These are phyloP conservation scores for Penicillium sp. DNA, from an alignment of 2,329 filamentous ascomycete genomes.

Conservation along the genomic window DNA sequence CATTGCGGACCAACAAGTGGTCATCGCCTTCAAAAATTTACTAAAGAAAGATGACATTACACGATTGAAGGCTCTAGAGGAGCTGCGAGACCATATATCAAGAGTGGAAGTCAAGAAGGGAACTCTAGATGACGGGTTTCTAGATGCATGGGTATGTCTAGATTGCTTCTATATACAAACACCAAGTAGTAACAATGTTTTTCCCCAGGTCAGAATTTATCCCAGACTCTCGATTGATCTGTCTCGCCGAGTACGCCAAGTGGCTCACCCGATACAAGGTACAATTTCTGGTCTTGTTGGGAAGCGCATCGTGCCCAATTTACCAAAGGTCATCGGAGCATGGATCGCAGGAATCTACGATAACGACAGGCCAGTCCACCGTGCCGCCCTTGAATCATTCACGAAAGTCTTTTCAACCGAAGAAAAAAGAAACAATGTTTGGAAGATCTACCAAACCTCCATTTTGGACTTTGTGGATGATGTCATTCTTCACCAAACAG, in stretches of 20 bases:
- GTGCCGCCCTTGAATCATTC: constrained; percentile 69
- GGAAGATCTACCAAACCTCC: constrained; percentile 68
- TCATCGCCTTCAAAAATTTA: constrained; percentile 86
- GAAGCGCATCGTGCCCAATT: constrained; percentile 71
- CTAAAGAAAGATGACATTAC: constrained; percentile 89
- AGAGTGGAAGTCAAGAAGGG: constrained; percentile 46
- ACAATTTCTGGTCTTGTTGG: constrained; percentile 52
- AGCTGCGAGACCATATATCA: constrained; percentile 61
- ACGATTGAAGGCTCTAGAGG: constrained; percentile 81
- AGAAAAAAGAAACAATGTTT: constrained; percentile 68
- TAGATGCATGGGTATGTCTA: constrained; percentile 73
- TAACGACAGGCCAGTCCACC: constrained; percentile 65
- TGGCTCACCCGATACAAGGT: constrained; percentile 68
- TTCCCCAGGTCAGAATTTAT: constrained; percentile 67
- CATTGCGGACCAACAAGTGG: constrained; percentile 69
- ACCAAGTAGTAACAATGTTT: constrained; percentile 12
- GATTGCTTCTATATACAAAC: constrained; percentile 2
- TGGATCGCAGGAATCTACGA: constrained; percentile 90
- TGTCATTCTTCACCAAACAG: constrained; percentile 67
- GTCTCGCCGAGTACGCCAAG: constrained; percentile 74
- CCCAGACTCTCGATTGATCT: constrained; percentile 85
- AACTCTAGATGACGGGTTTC: constrained; percentile 67
- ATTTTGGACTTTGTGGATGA: constrained; percentile 75
- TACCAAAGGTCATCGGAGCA: constrained; percentile 70
- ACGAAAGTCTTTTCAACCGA: constrained; percentile 65